phyloP scores from a whole-genome alignment of 2,329 filamentous ascomycete genomes.

The Gremmenia infestans region DNA sequence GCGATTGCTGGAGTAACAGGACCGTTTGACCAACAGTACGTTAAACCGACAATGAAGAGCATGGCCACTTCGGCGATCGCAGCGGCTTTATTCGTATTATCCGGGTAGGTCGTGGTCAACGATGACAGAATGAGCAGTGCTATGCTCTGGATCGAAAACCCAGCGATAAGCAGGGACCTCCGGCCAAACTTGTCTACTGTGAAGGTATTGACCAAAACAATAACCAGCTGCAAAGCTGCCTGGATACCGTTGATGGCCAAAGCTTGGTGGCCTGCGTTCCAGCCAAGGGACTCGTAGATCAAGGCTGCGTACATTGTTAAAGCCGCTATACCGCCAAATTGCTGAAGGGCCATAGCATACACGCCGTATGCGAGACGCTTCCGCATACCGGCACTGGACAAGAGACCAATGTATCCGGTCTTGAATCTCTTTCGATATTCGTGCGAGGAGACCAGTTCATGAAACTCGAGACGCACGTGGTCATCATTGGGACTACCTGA shows the following conservation, averaged over 20 bases:
- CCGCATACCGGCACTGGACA: conserved; percentile 64
- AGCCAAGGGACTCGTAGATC: conserved; percentile 64
- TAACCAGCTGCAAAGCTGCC: conserved; percentile 52
- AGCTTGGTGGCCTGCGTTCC: conserved; percentile 55
- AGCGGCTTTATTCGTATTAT: conserved; percentile 35
- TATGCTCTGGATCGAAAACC: conserved; percentile 39
- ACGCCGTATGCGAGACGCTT: conserved; percentile 62
- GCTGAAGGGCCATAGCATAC: conserved; percentile 64
- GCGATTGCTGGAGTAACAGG: conserved; percentile 34
- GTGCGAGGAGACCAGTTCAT: conserved; percentile 65
- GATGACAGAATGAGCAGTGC: conserved; percentile 35
- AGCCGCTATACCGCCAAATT: conserved; percentile 67
- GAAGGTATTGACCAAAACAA: conserved; percentile 69
- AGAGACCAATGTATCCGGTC: conserved; percentile 56
- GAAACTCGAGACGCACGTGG: conserved; percentile 58
- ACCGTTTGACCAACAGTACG: conserved; percentile 39
- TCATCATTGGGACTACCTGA: conserved; percentile 62
- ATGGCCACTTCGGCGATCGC: conserved; percentile 38
- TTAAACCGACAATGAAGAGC: conserved; percentile 39
- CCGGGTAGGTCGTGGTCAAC: conserved; percentile 35
- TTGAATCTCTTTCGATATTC: conserved; percentile 59
- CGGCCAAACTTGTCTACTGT: conserved; percentile 67
- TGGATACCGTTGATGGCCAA: conserved; percentile 67
- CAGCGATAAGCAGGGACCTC: conserved; percentile 63
- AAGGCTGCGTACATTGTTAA: conserved; percentile 67